Base-by-base conservation (phyloP, 2,329 filamentous ascomycete species). In the Cylindrodendrum hubeiense region DNA sequence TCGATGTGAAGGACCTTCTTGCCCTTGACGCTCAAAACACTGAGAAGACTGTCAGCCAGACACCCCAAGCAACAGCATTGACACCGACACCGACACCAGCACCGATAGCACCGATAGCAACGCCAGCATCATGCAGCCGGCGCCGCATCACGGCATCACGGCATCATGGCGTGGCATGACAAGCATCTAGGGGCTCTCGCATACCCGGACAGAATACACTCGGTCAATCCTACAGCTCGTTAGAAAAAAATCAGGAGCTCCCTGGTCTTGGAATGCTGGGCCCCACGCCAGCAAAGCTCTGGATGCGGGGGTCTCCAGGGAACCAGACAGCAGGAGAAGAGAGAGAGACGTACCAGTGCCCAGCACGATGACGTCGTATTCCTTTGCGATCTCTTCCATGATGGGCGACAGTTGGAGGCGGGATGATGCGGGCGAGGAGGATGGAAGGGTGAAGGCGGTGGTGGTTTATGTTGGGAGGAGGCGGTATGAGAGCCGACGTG, bases 1-100 rank as follows among this genome's bases (percentile, higher is more conserved):
- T 98, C 96, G 81, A 99, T 97, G 86, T 99, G 96, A 71, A 99
- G 89, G 78, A 99, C 96, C 87, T 98, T 98, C 88, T 97, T 95
- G 82, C 95, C 95, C 87, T 98, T 98, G 77, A 98, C 95, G 85
- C 94, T 97, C 79, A 98, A 86, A 67, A 99, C 95, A 83, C 95
- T 79, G 67, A 52, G 9, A 43, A 30, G 37, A 49, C 37, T 17
- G 61, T 74, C 57, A 74, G 72, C 67, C 69, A 67, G 72, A 59
- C 57, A 63, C 63, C 43, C 62, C 65, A 49, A 56, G 62, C 65
- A 46, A 47, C 46, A 57, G 34, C 39, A 24, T 21, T 33, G 50
- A 43, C 41, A 52, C 44, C 51, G 17, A 28, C 53, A 47, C 63
- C 67, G 41, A 65, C 41, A 51, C 34, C 19, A 62, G 73, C 58